Evolutionary conservation across 768 basidiomycete genomes (phyloP).

Genomic region (Boletus rubescentipes): DNA sequence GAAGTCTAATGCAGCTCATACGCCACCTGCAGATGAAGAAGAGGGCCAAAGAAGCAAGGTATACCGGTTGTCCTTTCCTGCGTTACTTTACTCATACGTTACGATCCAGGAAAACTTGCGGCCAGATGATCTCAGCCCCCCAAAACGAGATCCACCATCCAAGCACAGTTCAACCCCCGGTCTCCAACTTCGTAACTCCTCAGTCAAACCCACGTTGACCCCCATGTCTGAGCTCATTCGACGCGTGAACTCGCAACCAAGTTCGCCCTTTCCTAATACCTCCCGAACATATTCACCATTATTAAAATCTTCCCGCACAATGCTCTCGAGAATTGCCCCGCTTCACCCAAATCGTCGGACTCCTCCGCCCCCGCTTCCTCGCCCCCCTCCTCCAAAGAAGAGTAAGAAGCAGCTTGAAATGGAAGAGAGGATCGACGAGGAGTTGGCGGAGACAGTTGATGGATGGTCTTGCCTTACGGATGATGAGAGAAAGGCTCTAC

Average conservation of each 20-base stretch:
- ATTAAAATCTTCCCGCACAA: slow-evolving; percentile 59
- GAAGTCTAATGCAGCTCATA: not conserved
- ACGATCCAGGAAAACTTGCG: slow-evolving; percentile 14
- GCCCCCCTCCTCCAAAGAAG: slow-evolving; percentile 71
- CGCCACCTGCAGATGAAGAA: not conserved
- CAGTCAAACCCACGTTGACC: slow-evolving; percentile 53
- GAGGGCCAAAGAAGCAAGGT: slow-evolving; percentile 19
- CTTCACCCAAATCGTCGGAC: slow-evolving; percentile 71
- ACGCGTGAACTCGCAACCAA: slow-evolving; percentile 65
- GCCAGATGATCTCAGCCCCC: slow-evolving; percentile 1
- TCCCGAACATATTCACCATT: slow-evolving; percentile 57
- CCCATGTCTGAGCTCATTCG: slow-evolving; percentile 78
- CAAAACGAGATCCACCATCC: not conserved
- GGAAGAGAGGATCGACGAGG: slow-evolving; percentile 81
- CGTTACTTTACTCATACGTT: not conserved
- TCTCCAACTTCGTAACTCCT: slow-evolving; percentile 31
- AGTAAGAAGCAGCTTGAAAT: slow-evolving; percentile 74
- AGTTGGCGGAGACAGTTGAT: slow-evolving; percentile 69
- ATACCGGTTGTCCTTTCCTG: not conserved
- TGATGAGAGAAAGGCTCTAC: slow-evolving; percentile 49
- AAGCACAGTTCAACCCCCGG: slow-evolving; percentile 13
- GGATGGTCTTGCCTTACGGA: slow-evolving; percentile 51
- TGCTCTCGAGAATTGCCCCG: slow-evolving; percentile 70
- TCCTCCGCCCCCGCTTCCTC: slow-evolving; percentile 67
- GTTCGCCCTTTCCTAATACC: slow-evolving; percentile 44